These are phyloP conservation scores for Russula sp. DNA, from an alignment of 768 basidiomycete genomes.

Conservation along the genomic window DNA sequence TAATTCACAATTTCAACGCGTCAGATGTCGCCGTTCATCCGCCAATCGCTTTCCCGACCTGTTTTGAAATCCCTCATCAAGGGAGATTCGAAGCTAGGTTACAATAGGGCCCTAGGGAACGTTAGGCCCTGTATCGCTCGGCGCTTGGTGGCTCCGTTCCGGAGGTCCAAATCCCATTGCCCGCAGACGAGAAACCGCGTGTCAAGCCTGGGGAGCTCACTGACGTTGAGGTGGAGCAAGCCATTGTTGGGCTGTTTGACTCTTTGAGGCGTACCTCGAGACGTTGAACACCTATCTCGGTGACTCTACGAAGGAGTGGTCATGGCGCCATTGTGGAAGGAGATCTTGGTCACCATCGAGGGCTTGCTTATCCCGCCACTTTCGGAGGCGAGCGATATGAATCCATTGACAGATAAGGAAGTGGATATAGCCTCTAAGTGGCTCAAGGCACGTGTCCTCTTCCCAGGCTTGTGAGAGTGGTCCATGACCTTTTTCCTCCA, in stretches of 20 bases:
- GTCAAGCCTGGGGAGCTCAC: conserved; percentile 74
- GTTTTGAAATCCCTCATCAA: conserved; percentile 79
- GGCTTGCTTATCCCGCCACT: conserved; percentile 86
- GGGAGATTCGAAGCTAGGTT: conserved; percentile 57
- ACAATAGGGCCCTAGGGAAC: conserved; percentile 84
- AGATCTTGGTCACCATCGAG: conserved; percentile 81
- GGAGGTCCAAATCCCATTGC: conserved; percentile 76
- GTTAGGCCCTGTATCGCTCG: conserved; percentile 76
- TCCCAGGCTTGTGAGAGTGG: not conserved
- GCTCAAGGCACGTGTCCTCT: conserved; percentile 61
- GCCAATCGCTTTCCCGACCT: conserved; percentile 72
- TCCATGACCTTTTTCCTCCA: conserved; percentile 29
- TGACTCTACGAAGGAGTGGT: conserved; percentile 82
- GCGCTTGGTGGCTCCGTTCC: conserved; percentile 58
- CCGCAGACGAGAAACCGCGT: conserved; percentile 69
- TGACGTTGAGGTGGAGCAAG: conserved; percentile 91
- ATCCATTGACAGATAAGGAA: conserved; percentile 89
- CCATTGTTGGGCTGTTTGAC: conserved; percentile 87
- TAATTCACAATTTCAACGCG: not conserved
- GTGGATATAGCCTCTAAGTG: conserved; percentile 99
- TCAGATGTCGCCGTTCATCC: conserved; percentile 92
- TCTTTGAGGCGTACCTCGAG: conserved; percentile 90
- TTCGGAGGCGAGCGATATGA: conserved; percentile 86
- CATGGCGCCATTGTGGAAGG: conserved; percentile 94
- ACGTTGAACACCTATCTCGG: conserved; percentile 86